Conservation (phyloP, 2,329 filamentous ascomycete genomes). For the Aspergillus terreus region DNA sequence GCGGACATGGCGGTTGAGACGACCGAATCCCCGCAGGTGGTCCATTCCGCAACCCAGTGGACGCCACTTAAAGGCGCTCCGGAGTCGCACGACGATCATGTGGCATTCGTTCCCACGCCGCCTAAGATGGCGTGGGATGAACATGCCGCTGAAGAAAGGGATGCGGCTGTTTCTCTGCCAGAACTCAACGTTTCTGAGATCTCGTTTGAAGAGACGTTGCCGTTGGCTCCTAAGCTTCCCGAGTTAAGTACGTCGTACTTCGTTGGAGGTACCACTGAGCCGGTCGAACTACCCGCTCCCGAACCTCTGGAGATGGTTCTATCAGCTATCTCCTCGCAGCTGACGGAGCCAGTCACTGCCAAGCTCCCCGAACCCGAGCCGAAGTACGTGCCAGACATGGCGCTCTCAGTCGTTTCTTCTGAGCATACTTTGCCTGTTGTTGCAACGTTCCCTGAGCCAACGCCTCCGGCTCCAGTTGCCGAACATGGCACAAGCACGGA, state of each 20-base stretch:
- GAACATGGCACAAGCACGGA: slow-evolving; percentile 17
- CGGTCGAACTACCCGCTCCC: slow-evolving; percentile 18
- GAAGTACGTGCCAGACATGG: slow-evolving; percentile 16
- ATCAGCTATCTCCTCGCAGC: slow-evolving; percentile 33
- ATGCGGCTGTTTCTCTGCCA: slow-evolving; percentile 16
- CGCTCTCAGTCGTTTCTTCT: slow-evolving; percentile 22
- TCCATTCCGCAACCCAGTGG: slow-evolving; percentile 42
- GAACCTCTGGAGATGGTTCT: slow-evolving; percentile 23
- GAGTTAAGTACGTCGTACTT: slow-evolving; percentile 32
- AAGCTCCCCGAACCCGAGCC: slow-evolving; percentile 11
- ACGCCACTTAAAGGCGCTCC: slow-evolving; percentile 31
- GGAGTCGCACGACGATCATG: slow-evolving; percentile 22
- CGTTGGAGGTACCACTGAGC: slow-evolving; percentile 26
- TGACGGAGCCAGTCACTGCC: slow-evolving; percentile 17
- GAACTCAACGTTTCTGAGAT: slow-evolving; percentile 32
- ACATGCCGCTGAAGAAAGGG: slow-evolving; percentile 13
- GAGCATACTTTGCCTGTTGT: slow-evolving; percentile 23
- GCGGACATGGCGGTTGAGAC: slow-evolving; percentile 14
- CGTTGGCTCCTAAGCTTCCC: slow-evolving; percentile 40
- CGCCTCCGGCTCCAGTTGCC: slow-evolving; percentile 12
- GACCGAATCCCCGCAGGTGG: slow-evolving; percentile 23
- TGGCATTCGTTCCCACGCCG: slow-evolving; percentile 33
- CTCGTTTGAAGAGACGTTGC: slow-evolving; percentile 32
- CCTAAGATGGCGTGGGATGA: slow-evolving; percentile 42
- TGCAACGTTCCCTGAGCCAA: slow-evolving; percentile 18